Percentiles rank a stretch among this genome's conserved stretches.
phyloP scores from a whole-genome alignment of 2,329 filamentous ascomycete species.

The Microsporum audouinii region DNA sequence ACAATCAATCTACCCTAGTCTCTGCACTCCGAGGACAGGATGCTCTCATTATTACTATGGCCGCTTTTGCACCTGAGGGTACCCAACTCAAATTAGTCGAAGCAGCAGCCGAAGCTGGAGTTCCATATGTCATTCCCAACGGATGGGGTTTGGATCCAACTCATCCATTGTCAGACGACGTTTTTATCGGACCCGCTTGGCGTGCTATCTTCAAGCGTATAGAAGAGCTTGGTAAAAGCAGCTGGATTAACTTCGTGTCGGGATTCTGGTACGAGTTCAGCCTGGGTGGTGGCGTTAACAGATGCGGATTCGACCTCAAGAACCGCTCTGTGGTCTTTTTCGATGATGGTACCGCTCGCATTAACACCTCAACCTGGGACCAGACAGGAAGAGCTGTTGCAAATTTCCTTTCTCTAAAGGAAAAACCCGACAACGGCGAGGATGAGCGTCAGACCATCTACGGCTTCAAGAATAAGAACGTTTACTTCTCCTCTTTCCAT shows the following conservation, averaged over 20 bases:
- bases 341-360: conserved; percentile 46
- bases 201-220: conserved; percentile 28
- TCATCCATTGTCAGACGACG: conserved; percentile 20
- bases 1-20: conserved; percentile 36
- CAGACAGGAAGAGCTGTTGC: conserved; percentile 47
- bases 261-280: conserved; percentile 47
- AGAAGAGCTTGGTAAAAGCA: conserved; percentile 27
- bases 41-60: conserved; percentile 47
- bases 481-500: conserved; percentile 47
- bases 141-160: conserved; percentile 24
- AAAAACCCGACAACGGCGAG: conserved; percentile 30
- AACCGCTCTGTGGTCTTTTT: conserved; percentile 37
- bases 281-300: conserved; percentile 24
- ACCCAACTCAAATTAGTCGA: conserved; percentile 40
- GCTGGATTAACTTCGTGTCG: conserved; percentile 36
- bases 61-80: conserved; percentile 33
- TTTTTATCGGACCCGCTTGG: conserved; percentile 24
- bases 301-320: conserved; percentile 42
- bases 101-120: conserved; percentile 45
- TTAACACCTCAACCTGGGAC: conserved; percentile 49
- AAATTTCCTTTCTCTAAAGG: conserved; percentile 37
- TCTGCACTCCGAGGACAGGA: conserved; percentile 44
- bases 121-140: conserved; percentile 48
- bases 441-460: conserved; percentile 31
- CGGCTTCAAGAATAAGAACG: conserved; percentile 37